Evolutionary conservation across 208 protist species (phyloP), one percentile per base, ranked within the genome.

Genomic region (Leishmania turanica): DNA sequence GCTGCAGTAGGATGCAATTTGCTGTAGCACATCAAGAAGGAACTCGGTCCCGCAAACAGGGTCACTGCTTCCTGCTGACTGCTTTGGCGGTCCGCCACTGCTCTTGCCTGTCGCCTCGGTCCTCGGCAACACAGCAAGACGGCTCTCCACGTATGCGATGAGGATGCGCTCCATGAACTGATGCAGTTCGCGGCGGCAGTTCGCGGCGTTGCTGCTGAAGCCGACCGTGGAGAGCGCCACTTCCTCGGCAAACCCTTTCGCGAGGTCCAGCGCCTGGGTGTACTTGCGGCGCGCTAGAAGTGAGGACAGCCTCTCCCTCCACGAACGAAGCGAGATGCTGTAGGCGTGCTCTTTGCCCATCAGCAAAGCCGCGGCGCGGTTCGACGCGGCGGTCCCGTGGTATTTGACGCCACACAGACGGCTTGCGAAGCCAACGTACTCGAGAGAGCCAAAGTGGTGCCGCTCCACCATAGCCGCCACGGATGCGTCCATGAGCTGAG

Each of bases 181-280:
- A 17, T 79, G 80, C 69, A 97, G 87, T 19, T 86, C 82, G 51
- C 75, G 78, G 13, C 88, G 89, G 8, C 90, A 84, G 53, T 40
- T 62, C 0, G 79, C 84, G 1, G 85, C 53, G 58, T 93, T 83
- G 58, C 80, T 80, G 75, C 80, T 80, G 13, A 95, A 70, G 11
- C 94, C 92, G 9, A 92, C 91, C 34, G 83, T 85, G 15, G 89
- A 87, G 21, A 96, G 77, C 42, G 92, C 92, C 0, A 95, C 89
- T 51, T 95, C 92, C 21, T 91, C 81, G 0, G 88, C 84, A 80
- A 96, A 91, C 17, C 80, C 84, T 64, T 91, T 90, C 5, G 89
- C 84, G 45, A 95, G 88, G 45, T 94, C 87, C 54, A 97, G 75
- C 13, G 94, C 94, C 40, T 91, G 86, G 21, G 70, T 31, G 66